Evolutionary conservation across 2,329 filamentous ascomycete species (phyloP).

Genomic region (Aspergillus carbonarius): DNA sequence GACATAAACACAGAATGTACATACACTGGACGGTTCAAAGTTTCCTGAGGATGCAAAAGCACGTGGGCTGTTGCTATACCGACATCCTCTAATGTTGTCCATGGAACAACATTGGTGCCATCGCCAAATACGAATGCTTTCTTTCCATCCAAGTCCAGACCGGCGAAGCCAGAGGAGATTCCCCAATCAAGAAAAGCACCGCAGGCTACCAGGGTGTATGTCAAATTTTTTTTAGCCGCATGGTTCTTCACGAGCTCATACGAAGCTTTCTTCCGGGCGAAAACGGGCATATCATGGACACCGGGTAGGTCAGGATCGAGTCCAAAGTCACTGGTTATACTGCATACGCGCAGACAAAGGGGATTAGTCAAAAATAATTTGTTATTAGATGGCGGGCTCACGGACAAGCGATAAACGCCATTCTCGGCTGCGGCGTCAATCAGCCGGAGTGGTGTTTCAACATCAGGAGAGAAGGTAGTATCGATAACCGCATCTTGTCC

Average conservation of each 20-base stretch:
- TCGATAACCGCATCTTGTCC: background rate
- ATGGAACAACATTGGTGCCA: background rate
- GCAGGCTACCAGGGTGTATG: background rate
- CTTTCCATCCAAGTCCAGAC: background rate
- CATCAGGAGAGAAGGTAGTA: background rate
- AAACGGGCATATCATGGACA: slow-evolving; percentile 18
- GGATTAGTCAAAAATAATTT: no score
- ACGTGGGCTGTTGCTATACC: background rate
- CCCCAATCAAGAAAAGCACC: background rate
- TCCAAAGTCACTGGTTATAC: slow-evolving; percentile 13
- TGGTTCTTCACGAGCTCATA: slow-evolving; percentile 18
- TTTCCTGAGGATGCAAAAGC: background rate
- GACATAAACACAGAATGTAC: background rate
- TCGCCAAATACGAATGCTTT: background rate
- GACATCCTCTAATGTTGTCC: background rate
- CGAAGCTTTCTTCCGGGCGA: slow-evolving; percentile 16
- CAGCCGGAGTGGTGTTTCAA: background rate
- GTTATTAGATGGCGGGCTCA: background rate
- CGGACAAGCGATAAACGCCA: background rate
- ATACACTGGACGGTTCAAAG: background rate
- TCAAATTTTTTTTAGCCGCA: slow-evolving; percentile 14
- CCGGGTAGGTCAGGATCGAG: slow-evolving; percentile 20
- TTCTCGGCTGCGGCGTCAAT: background rate
- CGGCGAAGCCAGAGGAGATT: background rate
- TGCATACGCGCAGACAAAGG: background rate